These are phyloP conservation scores for Ceratocystis papillata DNA, from an alignment of 2,329 filamentous ascomycete genomes.

Conservation along the genomic window DNA sequence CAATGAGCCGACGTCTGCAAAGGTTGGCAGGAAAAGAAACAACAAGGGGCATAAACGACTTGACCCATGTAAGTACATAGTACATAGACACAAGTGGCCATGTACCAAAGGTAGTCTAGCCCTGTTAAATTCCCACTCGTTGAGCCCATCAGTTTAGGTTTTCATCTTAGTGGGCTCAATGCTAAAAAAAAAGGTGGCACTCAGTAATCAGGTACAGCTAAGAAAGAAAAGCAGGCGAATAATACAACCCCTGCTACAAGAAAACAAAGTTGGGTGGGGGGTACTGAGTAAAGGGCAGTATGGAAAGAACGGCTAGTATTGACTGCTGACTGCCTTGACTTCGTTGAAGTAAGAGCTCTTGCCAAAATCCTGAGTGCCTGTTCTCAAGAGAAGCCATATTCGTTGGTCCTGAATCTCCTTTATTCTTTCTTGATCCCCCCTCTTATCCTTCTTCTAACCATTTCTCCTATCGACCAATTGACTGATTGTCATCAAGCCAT, in stretches of 20 bases:
- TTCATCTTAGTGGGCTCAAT: constrained; percentile 11
- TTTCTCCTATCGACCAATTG: constrained; percentile 14
- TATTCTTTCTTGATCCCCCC: constrained; percentile 11
- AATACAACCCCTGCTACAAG: not conserved
- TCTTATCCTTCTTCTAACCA: not conserved
- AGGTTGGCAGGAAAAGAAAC: constrained; percentile 7
- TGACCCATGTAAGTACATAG: not conserved
- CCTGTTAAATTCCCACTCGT: constrained; percentile 22
- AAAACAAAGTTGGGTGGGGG: constrained; percentile 9
- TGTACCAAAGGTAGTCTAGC: constrained; percentile 11
- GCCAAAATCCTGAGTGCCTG: constrained; percentile 22
- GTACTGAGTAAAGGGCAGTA: constrained; percentile 14
- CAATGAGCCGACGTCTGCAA: not conserved
- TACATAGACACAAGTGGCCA: not conserved
- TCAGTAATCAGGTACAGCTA: constrained; percentile 10
- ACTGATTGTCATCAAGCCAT: constrained; percentile 14
- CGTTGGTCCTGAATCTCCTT: constrained; percentile 15
- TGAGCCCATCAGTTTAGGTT: constrained; percentile 21
- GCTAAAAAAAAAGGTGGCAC: constrained; percentile 2
- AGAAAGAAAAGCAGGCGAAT: constrained; percentile 5
- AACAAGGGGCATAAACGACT: constrained; percentile 1
- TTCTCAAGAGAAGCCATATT: constrained; percentile 8
- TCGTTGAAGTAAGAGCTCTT: constrained; percentile 15
- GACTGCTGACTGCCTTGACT: constrained; percentile 5
- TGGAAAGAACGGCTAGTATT: constrained; percentile 14